These are phyloP conservation scores for Alliaria petiolata DNA, from an alignment of 345 rosid species.

Conservation along the genomic window DNA sequence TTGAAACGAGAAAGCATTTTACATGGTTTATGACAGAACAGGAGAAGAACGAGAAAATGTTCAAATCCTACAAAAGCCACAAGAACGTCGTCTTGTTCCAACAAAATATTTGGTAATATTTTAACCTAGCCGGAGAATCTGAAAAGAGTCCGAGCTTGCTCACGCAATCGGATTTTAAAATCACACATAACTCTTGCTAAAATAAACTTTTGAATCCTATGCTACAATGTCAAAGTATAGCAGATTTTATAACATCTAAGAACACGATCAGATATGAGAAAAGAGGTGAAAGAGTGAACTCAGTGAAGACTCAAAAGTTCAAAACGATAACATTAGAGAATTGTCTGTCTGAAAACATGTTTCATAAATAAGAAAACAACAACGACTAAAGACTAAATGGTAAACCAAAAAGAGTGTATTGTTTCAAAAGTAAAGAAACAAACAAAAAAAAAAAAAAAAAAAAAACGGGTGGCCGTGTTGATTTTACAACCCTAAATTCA, in stretches of 20 bases:
- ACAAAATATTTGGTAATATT: background rate
- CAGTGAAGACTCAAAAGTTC: slow-evolving; percentile 14
- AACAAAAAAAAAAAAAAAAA: background rate
- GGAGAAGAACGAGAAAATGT: too few relatives aligned
- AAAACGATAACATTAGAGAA: slow-evolving; percentile 4
- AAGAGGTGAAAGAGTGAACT: background rate
- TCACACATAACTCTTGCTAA: background rate
- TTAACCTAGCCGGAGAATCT: background rate
- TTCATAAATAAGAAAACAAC: slow-evolving; percentile 15
- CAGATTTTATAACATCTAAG: background rate
- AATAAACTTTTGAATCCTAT: background rate
- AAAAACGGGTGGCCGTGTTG: too few relatives aligned
- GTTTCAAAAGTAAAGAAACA: slow-evolving; percentile 7
- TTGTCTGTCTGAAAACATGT: slow-evolving; percentile 16
- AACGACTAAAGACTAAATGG: slow-evolving; percentile 4
- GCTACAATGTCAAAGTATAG: background rate
- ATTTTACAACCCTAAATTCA: slow-evolving; percentile 32
- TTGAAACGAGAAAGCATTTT: slow-evolving; percentile 16
- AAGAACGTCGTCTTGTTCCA: too few relatives aligned
- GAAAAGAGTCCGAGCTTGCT: background rate
- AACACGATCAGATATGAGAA: background rate
- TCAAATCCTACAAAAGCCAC: background rate
- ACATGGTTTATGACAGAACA: slow-evolving; percentile 12
- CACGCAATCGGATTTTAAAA: too few relatives aligned
- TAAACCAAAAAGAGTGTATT: slow-evolving; percentile 2